These are phyloP conservation scores for Rhododendron ferrugineum DNA, from an alignment of 148 eudicot genomes.

Conservation along the genomic window DNA sequence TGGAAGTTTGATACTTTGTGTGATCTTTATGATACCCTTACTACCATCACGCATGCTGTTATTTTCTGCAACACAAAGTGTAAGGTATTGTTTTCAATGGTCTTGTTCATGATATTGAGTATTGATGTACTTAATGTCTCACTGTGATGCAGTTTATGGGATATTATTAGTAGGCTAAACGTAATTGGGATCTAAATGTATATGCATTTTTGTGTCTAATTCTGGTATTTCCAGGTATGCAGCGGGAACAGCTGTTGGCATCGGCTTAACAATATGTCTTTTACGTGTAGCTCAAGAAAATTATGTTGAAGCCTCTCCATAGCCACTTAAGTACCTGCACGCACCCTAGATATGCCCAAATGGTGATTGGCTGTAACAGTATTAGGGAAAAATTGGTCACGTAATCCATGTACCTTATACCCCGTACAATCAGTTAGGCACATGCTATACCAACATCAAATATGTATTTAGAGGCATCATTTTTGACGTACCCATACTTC, in stretches of 20 bases:
- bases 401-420: neutral
- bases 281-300: neutral
- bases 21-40: constrained; percentile 96
- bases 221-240: neutral
- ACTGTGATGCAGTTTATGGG: too few relatives aligned
- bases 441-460: neutral
- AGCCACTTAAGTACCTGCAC: neutral
- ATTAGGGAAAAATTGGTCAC: neutral
- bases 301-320: neutral
- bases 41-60: constrained; percentile 94
- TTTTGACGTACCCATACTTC: neutral
- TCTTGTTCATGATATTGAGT: neutral
- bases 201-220: neutral
- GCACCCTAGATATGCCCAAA: neutral
- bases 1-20: constrained; percentile 96
- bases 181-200: neutral
- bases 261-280: neutral
- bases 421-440: neutral
- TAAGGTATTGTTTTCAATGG: constrained; percentile 43
- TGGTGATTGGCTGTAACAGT: neutral
- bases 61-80: constrained; percentile 93
- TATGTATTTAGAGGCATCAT: neutral
- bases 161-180: neutral
- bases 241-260: neutral
- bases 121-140: neutral